Conservation (phyloP, 345 rosid genomes). For the Brassica carinata region DNA sequence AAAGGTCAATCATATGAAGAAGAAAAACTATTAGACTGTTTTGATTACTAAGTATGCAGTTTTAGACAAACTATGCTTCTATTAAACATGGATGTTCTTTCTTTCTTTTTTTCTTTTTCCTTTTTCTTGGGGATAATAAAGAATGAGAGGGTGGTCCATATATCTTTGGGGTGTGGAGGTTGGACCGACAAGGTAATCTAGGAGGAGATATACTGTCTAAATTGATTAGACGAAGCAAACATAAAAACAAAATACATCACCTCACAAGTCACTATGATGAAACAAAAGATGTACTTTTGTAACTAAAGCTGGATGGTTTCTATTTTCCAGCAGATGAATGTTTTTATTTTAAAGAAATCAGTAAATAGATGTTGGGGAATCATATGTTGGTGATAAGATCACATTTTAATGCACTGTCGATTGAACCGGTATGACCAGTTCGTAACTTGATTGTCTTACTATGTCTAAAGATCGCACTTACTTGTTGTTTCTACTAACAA, state of each 20-base stretch:
- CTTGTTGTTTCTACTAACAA: no score
- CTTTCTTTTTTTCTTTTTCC: neutral
- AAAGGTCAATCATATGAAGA: neutral
- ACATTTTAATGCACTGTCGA: neutral
- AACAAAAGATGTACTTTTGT: conserved; percentile 32
- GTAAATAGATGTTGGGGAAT: conserved; percentile 14
- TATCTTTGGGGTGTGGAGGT: conserved; percentile 33
- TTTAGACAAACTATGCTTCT: neutral
- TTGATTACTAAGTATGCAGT: neutral
- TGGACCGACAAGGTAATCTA: conserved; percentile 45
- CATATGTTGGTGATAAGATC: conserved; percentile 21
- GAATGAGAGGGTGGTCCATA: conserved; percentile 34
- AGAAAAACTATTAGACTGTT: neutral
- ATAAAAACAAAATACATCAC: conserved; percentile 35
- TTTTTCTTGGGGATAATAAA: neutral
- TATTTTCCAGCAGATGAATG: neutral
- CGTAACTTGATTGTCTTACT: neutral
- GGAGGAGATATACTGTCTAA: conserved; percentile 42
- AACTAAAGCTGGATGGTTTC: conserved; percentile 24
- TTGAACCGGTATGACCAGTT: neutral
- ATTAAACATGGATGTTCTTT: neutral
- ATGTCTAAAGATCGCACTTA: neutral
- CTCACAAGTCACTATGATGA: conserved; percentile 35
- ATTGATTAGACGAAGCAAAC: conserved; percentile 41
- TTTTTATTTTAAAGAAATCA: neutral